These are phyloP conservation scores for Eutypella sp. DNA, from an alignment of 2,329 filamentous ascomycete genomes.

Conservation along the genomic window DNA sequence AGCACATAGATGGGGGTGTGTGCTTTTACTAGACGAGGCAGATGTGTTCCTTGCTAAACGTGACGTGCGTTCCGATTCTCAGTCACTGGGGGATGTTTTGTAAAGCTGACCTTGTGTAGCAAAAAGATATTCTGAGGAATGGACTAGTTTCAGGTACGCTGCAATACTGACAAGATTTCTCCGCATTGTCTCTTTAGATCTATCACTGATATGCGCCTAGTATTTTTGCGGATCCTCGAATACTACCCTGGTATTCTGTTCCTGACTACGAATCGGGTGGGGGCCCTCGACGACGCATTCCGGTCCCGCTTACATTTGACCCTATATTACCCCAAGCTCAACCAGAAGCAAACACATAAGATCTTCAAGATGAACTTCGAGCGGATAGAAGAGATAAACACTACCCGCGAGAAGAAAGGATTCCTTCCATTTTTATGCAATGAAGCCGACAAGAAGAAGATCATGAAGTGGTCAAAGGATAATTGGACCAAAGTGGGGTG, in stretches of 20 bases:
- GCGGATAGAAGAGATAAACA: constrained; percentile 10
- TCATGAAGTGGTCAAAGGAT: background rate
- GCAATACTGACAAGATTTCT: background rate
- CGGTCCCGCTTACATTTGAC: constrained; percentile 34
- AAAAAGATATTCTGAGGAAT: constrained; percentile 21
- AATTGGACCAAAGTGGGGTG: background rate
- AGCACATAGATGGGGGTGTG: constrained; percentile 16
- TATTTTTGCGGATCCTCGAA: constrained; percentile 36
- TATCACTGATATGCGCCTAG: constrained; percentile 9
- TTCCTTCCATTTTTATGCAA: background rate
- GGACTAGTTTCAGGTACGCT: constrained; percentile 20
- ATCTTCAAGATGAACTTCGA: constrained; percentile 26
- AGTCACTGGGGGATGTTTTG: background rate
- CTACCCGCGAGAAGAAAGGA: constrained; percentile 11
- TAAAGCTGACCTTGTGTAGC: background rate
- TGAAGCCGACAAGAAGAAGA: background rate
- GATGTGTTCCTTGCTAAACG: constrained; percentile 13
- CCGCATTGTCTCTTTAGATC: background rate
- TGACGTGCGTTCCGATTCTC: background rate
- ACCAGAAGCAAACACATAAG: constrained; percentile 13
- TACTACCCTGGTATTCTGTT: constrained; percentile 38
- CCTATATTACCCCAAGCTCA: constrained; percentile 28
- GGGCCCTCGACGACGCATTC: constrained; percentile 41
- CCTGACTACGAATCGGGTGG: constrained; percentile 42
- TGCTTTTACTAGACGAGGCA: constrained; percentile 12